These are phyloP conservation scores for Talaromyces sp. DNA, from an alignment of 2,329 filamentous ascomycete species.

Conservation along the genomic window DNA sequence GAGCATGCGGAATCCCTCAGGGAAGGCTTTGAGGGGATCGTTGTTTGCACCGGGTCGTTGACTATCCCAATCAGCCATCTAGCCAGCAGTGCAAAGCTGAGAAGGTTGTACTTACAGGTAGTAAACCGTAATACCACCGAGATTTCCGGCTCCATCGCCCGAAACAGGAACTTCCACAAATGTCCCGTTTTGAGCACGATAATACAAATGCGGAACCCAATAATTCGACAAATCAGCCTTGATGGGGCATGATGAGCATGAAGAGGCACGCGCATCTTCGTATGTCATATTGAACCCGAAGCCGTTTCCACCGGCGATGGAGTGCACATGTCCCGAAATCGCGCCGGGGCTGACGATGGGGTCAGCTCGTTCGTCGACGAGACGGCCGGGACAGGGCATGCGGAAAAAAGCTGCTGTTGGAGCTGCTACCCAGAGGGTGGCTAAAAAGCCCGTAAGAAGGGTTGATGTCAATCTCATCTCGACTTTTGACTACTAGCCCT, in stretches of 20 bases:
- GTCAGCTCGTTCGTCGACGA: constrained; percentile 70
- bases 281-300: constrained; percentile 60
- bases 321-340: constrained; percentile 65
- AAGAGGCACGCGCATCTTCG: constrained; percentile 56
- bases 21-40: constrained; percentile 67
- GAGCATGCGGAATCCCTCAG: constrained; percentile 74
- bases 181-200: constrained; percentile 64
- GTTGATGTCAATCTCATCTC: constrained; percentile 2
- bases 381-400: constrained; percentile 72
- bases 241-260: constrained; percentile 79
- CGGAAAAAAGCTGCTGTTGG: constrained; percentile 65
- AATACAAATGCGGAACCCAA: constrained; percentile 78
- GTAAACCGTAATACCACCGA: constrained; percentile 87
- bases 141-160: constrained; percentile 46
- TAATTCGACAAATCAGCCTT: constrained; percentile 80
- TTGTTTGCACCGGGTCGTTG: constrained; percentile 52
- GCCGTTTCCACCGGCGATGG: constrained; percentile 69
- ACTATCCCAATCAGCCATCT: background rate
- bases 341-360: constrained; percentile 65
- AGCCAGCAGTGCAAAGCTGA: background rate
- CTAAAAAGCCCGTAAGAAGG: constrained; percentile 7
- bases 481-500: background rate
- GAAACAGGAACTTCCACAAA: constrained; percentile 60
- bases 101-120: constrained; percentile 58
- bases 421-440: background rate